Conservation (phyloP, 2,329 filamentous ascomycete species). For the Diaporthe nobilis region DNA sequence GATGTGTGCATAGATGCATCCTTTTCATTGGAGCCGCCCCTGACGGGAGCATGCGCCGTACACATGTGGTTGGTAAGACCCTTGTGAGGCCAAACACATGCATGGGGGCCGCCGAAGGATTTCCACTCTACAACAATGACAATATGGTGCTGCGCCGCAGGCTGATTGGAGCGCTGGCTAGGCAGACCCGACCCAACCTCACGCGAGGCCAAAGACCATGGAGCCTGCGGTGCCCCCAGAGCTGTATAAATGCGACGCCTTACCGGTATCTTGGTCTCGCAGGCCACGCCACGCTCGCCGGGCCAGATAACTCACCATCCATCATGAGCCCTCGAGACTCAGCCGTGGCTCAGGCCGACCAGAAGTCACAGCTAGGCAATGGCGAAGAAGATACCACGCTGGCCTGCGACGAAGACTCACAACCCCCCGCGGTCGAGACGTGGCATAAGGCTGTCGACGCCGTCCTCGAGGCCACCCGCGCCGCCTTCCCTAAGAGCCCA, state of each 20-base stretch:
- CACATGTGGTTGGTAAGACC: too few species aligned
- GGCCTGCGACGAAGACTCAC: not conserved
- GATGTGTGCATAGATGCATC: not conserved
- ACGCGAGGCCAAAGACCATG: not conserved
- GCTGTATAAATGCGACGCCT: not conserved
- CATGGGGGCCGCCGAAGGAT: not conserved
- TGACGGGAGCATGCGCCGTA: not conserved
- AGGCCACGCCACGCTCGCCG: not conserved
- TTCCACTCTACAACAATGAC: not conserved
- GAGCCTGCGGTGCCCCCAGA: not conserved
- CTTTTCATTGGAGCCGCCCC: not conserved
- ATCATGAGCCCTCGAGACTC: not conserved
- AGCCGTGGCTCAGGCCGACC: not conserved
- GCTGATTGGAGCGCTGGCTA: not conserved
- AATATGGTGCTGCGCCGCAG: conserved; percentile 4
- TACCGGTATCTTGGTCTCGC: not conserved
- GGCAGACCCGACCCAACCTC: not conserved
- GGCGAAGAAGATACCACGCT: not conserved
- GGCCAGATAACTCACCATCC: not conserved
- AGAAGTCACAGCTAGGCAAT: too few species aligned
- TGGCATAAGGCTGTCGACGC: conserved; percentile 5
- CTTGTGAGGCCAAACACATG: conserved; percentile 6
- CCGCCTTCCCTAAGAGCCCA: conserved; percentile 3
- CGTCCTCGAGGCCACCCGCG: not conserved
- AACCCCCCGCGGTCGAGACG: not conserved